phyloP scores from a whole-genome alignment of 2,329 filamentous ascomycete genomes.

The Xylariales sp. region DNA sequence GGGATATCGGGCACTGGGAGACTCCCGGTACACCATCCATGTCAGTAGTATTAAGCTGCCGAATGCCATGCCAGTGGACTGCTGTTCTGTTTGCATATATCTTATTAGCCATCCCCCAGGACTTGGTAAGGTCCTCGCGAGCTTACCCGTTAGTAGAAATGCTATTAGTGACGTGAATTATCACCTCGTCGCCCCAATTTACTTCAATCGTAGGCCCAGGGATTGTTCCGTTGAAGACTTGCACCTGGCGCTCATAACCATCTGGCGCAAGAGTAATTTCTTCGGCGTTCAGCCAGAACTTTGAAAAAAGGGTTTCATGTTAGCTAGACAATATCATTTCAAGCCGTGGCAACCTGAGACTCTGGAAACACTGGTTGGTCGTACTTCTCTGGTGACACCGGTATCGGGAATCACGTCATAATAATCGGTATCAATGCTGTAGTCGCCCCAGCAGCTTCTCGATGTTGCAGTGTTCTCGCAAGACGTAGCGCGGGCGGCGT shows the following conservation, averaged over 20 bases:
- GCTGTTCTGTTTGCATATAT: no score
- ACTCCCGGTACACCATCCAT: no score
- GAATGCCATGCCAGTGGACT: no score
- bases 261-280: slow-evolving; percentile 24
- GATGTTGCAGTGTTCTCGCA: slow-evolving; percentile 23
- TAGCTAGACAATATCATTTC: no score
- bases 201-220: slow-evolving; percentile 30
- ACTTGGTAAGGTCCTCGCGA: no score
- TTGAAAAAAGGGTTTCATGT: no score
- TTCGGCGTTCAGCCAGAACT: slow-evolving; percentile 20
- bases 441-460: slow-evolving; percentile 29
- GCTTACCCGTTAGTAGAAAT: slow-evolving; percentile 24
- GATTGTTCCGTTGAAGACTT: slow-evolving; percentile 35
- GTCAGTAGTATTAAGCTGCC: no score
- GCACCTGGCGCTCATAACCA: slow-evolving; percentile 20
- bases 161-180: slow-evolving; percentile 24
- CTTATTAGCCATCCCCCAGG: no score
- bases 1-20: no score
- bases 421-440: slow-evolving; percentile 31
- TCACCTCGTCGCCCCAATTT: slow-evolving; percentile 31
- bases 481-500: no score
- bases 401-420: slow-evolving; percentile 25
- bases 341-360: no score
- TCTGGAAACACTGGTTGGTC: no score
- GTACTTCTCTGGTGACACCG: slow-evolving; percentile 31